phyloP scores from a whole-genome alignment of 31 red algal species.

The Pterothamnion heteromorphum region DNA sequence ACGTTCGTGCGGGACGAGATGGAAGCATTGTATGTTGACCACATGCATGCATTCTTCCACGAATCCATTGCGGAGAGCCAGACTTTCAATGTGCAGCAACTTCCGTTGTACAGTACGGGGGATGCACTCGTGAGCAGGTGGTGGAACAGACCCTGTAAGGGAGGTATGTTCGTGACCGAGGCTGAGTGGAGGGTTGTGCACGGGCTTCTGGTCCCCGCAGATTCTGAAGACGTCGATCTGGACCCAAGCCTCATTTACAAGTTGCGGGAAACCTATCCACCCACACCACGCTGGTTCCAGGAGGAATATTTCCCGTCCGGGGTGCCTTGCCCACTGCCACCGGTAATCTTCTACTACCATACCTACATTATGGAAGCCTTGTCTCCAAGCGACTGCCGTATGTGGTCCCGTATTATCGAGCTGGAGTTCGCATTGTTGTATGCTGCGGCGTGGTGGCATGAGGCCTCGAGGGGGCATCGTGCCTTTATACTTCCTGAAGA shows the following conservation, averaged over 20 bases:
- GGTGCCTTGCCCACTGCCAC: neutral
- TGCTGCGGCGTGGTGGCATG: too few relatives aligned
- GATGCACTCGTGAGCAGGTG: too few relatives aligned
- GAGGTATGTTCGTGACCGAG: too few relatives aligned
- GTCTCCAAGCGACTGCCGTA: neutral
- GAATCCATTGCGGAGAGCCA: too few relatives aligned
- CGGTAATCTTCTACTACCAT: neutral
- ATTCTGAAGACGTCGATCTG: neutral
- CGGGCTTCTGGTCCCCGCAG: neutral
- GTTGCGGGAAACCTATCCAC: neutral
- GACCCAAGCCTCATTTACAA: neutral
- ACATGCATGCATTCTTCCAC: too few relatives aligned
- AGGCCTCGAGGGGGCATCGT: too few relatives aligned
- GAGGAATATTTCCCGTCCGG: neutral
- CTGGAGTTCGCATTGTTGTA: neutral
- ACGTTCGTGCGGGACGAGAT: too few relatives aligned
- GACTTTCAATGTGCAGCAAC: too few relatives aligned
- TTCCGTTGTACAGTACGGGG: too few relatives aligned
- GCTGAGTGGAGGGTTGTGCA: neutral
- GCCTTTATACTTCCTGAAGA: too few relatives aligned
- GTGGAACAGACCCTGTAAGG: too few relatives aligned
- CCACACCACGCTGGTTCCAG: neutral
- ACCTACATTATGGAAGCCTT: neutral
- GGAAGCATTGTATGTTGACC: too few relatives aligned
- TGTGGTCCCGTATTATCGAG: neutral